Conservation (phyloP, 2,329 filamentous ascomycete genomes). For the Fusarium domesticum region DNA sequence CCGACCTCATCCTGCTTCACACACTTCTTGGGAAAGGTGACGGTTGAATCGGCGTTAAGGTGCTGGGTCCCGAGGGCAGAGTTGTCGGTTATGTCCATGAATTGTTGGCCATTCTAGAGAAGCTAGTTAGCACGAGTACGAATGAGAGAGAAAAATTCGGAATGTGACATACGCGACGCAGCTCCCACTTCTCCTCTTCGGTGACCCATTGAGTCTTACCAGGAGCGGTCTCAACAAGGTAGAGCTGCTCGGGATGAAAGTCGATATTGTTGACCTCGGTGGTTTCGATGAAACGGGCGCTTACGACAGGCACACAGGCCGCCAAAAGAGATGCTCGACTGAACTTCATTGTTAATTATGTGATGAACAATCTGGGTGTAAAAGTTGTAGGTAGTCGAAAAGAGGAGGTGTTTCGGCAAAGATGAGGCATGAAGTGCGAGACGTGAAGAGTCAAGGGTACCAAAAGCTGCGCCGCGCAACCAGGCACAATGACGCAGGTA, state of each 20-base stretch:
- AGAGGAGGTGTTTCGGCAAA: constrained; percentile 6
- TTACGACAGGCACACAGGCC: constrained; percentile 52
- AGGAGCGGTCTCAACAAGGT: constrained; percentile 79
- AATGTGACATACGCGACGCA: constrained; percentile 65
- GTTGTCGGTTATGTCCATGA: constrained; percentile 90
- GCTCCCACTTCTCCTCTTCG: constrained; percentile 91
- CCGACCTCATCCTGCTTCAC: constrained; percentile 62
- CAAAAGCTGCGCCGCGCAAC: not conserved
- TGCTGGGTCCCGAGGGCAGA: constrained; percentile 52
- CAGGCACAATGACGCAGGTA: not conserved
- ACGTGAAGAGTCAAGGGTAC: constrained; percentile 2
- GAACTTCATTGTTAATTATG: constrained; percentile 48
- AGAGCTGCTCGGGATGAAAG: constrained; percentile 45
- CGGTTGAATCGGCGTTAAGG: constrained; percentile 29
- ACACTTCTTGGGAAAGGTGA: constrained; percentile 67
- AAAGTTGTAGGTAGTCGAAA: constrained; percentile 1
- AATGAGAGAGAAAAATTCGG: not conserved
- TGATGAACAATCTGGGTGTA: not conserved
- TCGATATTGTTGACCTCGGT: constrained; percentile 50
- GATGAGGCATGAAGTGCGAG: constrained; percentile 13
- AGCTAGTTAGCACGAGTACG: constrained; percentile 4
- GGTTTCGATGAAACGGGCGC: constrained; percentile 55
- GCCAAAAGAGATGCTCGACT: constrained; percentile 51
- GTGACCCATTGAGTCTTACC: constrained; percentile 84
- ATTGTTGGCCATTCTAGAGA: constrained; percentile 73